Base-by-base conservation (phyloP, 495 filamentous ascomycete species). In the Neurospora tetrasperma region DNA sequence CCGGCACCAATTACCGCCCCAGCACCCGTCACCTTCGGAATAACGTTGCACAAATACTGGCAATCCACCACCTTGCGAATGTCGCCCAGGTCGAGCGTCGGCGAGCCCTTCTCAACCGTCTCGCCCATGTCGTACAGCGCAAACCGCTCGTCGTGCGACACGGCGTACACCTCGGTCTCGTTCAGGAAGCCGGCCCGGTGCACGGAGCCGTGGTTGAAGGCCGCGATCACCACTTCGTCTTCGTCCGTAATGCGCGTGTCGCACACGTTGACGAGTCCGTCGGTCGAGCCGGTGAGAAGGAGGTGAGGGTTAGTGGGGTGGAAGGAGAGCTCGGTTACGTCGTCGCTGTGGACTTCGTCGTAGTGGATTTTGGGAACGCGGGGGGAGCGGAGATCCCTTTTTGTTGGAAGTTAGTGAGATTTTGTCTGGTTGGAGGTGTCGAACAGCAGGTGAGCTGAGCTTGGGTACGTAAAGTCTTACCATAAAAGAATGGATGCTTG, bases 291-390 rank as follows among this genome's bases (percentile, higher is more conserved):
- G 41, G 93, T 94, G 23, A 97, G 85, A 16, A 98, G 86, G 41
- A 91, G 84, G 70, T 87, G 83, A 42, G 88, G 85, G 42, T 82
- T 81, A 44, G 80, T 85, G 48, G 91, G 90, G 82, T 94, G 91
- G 77, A 91, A 93, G 81, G 89, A 87, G 12, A 96, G 85, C 87
- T 93, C 90, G 31, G 95, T 97, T 69, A 98, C 87, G 79, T 97
- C 94, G 81, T 98, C 95, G 71, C 91, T 95, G 80, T 98, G 95
- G 69, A 92, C 91, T 77, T 98, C 95, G 42, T 89, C 85, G 77
- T 95, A 96, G 77, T 91, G 84, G 38, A 87, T 83, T 68, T 84
- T 81, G 10, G 87, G 86, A 38, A 82, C 76, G 54, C 80, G 73
- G 0, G 87, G 81, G 70, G 87, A 88, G 78, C 93, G 87, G 70